phyloP scores from a whole-genome alignment of 2,329 filamentous ascomycete genomes.

The Zymoseptoria passerinii region DNA sequence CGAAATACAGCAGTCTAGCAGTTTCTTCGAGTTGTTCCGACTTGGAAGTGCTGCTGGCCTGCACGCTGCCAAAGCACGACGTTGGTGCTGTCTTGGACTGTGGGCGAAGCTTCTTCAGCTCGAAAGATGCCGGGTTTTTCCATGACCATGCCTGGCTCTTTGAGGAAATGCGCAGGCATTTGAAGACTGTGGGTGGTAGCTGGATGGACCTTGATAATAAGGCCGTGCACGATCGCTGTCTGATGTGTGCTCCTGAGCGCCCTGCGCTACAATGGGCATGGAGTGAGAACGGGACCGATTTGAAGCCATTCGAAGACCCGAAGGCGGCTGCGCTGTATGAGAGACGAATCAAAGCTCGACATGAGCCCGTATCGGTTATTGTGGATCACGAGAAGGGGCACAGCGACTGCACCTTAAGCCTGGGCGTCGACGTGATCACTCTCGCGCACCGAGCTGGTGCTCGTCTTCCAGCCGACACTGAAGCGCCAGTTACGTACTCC shows the following conservation, averaged over 20 bases:
- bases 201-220: constrained; percentile 12
- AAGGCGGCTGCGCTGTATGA: constrained; percentile 45
- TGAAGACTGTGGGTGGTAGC: neutral
- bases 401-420: constrained; percentile 1
- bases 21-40: constrained; percentile 1
- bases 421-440: constrained; percentile 24
- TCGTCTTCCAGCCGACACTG: neutral
- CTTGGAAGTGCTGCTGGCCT: constrained; percentile 3
- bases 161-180: constrained; percentile 19
- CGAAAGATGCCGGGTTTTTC: constrained; percentile 11
- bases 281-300: constrained; percentile 19
- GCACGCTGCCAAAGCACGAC: neutral
- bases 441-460: constrained; percentile 17
- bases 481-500: neutral
- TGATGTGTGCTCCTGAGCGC: constrained; percentile 31
- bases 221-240: constrained; percentile 6
- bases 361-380: constrained; percentile 23
- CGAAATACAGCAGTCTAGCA: neutral
- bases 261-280: constrained; percentile 34
- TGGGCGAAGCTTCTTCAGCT: neutral
- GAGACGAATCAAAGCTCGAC: constrained; percentile 42
- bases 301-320: constrained; percentile 45
- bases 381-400: neutral
- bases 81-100: neutral
- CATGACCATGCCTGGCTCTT: constrained; percentile 15